phyloP scores from a whole-genome alignment of 2,329 filamentous ascomycete species.

The Atkinsonella texensis region DNA sequence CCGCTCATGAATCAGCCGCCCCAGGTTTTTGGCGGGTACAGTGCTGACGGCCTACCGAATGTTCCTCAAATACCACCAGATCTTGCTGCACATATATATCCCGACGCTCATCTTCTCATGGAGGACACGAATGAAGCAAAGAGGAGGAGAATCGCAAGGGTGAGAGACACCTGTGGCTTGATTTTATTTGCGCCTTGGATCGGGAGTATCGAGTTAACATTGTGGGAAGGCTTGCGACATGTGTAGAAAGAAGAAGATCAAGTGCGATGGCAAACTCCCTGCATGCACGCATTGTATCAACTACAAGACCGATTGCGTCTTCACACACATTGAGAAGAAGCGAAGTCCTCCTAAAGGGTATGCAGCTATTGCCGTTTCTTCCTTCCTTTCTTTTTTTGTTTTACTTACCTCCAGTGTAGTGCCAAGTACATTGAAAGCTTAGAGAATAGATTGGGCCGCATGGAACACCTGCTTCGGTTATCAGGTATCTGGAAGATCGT shows the following conservation, averaged over 20 bases:
- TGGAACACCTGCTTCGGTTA: slow-evolving; percentile 82
- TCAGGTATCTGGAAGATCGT: slow-evolving; percentile 40
- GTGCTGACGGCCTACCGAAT: slow-evolving; percentile 42
- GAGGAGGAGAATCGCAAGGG: slow-evolving; percentile 75
- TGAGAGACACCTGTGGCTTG: slow-evolving; percentile 30
- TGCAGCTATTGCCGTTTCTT: slow-evolving; percentile 14
- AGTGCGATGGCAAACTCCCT: slow-evolving; percentile 93
- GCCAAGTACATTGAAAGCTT: slow-evolving; percentile 97
- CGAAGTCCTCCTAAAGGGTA: slow-evolving; percentile 93
- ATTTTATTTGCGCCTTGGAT: neutral
- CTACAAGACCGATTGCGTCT: slow-evolving; percentile 95
- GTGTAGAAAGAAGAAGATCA: slow-evolving; percentile 96
- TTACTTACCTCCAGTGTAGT: slow-evolving; percentile 28
- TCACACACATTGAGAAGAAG: slow-evolving; percentile 98
- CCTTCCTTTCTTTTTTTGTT: neutral
- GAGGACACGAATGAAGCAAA: slow-evolving; percentile 72
- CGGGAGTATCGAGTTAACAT: neutral
- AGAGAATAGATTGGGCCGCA: slow-evolving; percentile 86
- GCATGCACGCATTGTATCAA: slow-evolving; percentile 93
- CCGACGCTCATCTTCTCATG: slow-evolving; percentile 41
- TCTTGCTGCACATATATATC: slow-evolving; percentile 47
- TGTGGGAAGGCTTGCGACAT: slow-evolving; percentile 70
- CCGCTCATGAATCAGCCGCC: slow-evolving; percentile 54
- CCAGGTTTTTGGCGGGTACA: slow-evolving; percentile 56
- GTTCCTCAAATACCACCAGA: slow-evolving; percentile 44